Conservation (phyloP, 305 asterid species). For the Solanum hybrid region DNA sequence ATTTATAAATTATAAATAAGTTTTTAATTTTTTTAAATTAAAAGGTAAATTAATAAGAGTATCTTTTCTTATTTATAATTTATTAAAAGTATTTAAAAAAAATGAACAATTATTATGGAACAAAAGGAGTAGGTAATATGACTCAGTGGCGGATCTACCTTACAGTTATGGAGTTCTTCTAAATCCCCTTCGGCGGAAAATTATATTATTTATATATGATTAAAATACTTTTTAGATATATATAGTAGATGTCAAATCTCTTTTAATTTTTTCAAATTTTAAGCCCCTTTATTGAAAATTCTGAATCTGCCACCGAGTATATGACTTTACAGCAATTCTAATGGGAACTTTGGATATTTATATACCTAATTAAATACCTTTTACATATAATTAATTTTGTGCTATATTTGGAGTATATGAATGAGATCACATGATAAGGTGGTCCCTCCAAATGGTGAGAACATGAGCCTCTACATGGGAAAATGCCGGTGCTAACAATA, state of each 20-base stretch:
- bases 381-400: background rate
- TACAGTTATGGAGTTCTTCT: background rate
- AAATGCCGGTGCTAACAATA: background rate
- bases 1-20: background rate
- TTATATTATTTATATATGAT: too few relatives aligned
- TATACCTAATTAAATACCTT: background rate
- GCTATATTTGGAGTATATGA: background rate
- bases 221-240: too few relatives aligned
- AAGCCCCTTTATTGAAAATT: too few relatives aligned
- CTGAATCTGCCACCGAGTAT: fast-evolving
- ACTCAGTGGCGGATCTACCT: too few relatives aligned
- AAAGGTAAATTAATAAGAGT: background rate
- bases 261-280: too few relatives aligned
- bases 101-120: too few relatives aligned
- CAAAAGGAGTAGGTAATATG: background rate
- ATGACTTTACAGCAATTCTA: background rate
- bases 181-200: fast-evolving
- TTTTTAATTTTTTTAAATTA: too few relatives aligned
- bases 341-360: background rate
- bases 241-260: too few relatives aligned
- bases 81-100: too few relatives aligned
- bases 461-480: background rate
- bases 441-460: background rate
- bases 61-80: background rate
- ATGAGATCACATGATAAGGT: conserved; percentile 3